Evolutionary conservation across 192 early-diverging fungal genomes (phyloP).

Genomic region (Coemansia brasiliensis): DNA sequence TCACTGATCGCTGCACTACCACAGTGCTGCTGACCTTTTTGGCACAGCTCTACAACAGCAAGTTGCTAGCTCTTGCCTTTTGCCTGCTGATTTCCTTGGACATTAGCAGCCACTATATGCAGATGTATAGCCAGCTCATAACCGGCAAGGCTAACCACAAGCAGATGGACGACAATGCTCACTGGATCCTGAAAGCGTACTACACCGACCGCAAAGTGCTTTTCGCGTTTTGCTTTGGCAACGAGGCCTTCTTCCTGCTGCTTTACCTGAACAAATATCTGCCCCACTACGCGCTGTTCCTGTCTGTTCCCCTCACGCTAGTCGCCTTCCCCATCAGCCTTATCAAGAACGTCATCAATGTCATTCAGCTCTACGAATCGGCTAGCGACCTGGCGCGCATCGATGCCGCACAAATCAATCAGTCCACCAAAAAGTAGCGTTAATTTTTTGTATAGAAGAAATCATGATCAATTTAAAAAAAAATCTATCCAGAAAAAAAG

Average conservation of each 20-base stretch:
- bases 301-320: slow-evolving; percentile 20
- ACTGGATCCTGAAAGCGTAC: slow-evolving; percentile 82
- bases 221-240: slow-evolving; percentile 88
- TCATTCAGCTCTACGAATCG: slow-evolving; percentile 90
- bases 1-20: slow-evolving; percentile 94
- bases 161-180: slow-evolving; percentile 69
- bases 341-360: slow-evolving; percentile 90
- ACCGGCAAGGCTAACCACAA: slow-evolving; percentile 91
- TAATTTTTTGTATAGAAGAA: too few relatives aligned
- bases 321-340: slow-evolving; percentile 71
- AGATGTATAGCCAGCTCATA: slow-evolving; percentile 92
- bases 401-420: slow-evolving; percentile 57
- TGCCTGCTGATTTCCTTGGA: slow-evolving; percentile 92
- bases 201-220: slow-evolving; percentile 89
- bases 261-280: slow-evolving; percentile 72
- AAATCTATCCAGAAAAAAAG: background rate
- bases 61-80: slow-evolving; percentile 69
- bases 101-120: slow-evolving; percentile 96
- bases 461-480: background rate
- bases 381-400: slow-evolving; percentile 70
- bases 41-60: slow-evolving; percentile 61
- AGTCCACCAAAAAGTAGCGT: background rate
- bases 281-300: slow-evolving; percentile 16
- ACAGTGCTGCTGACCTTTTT: slow-evolving; percentile 89
- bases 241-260: slow-evolving; percentile 89